These are phyloP conservation scores for Phlebiopsis flavidoalba DNA, from an alignment of 768 basidiomycete species.

Conservation along the genomic window DNA sequence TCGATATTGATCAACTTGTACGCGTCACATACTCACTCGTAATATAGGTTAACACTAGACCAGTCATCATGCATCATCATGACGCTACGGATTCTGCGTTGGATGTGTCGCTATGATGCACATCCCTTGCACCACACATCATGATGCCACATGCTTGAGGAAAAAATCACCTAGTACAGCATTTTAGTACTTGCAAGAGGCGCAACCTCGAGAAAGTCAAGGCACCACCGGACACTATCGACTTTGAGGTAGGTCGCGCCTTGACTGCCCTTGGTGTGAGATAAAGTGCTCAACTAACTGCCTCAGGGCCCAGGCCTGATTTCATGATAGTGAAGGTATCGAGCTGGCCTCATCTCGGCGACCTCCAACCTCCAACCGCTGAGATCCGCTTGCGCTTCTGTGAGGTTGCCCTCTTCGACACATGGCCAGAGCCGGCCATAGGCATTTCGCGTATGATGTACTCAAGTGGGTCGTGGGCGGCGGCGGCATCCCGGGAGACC, in stretches of 20 bases:
- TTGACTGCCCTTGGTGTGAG: background rate
- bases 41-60: too few relatives aligned
- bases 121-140: too few relatives aligned
- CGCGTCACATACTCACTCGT: too few relatives aligned
- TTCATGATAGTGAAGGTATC: constrained; percentile 69
- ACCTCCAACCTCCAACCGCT: constrained; percentile 58
- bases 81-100: too few relatives aligned
- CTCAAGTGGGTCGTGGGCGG: constrained; percentile 64
- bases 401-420: constrained; percentile 55
- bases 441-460: constrained; percentile 46
- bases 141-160: too few relatives aligned
- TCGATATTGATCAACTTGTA: too few relatives aligned
- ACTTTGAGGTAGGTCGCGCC: constrained; percentile 62
- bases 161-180: constrained; percentile 73
- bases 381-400: constrained; percentile 82
- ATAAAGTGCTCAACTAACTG: background rate
- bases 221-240: constrained; percentile 52
- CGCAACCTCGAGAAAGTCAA: constrained; percentile 58
- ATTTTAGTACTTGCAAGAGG: constrained; percentile 41
- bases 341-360: constrained; percentile 56
- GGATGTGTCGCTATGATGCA: too few relatives aligned
- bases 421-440: constrained; percentile 42
- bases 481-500: constrained; percentile 51
- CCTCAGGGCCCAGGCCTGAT: constrained; percentile 57
- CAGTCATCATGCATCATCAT: too few relatives aligned